phyloP scores from a whole-genome alignment of 257 asterid species.

The Solanum chmielewskii region DNA sequence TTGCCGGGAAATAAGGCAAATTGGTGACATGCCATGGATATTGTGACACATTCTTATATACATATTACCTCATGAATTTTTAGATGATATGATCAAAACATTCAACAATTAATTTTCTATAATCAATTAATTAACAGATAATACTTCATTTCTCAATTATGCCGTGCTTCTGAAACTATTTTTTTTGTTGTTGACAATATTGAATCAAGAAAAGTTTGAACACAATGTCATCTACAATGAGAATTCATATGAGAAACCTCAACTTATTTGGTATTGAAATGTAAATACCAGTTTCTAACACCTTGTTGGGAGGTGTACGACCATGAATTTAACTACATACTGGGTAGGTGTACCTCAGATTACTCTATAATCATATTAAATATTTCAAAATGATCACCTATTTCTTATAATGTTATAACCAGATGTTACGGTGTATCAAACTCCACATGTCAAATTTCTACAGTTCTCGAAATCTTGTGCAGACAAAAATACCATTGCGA shows the following conservation, averaged over 20 bases:
- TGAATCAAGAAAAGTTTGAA: background rate
- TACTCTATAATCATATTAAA: too few relatives aligned
- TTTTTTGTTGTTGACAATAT: background rate
- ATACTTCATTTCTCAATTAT: background rate
- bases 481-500: background rate
- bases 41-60: background rate
- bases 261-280: background rate
- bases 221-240: background rate
- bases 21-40: background rate
- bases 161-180: background rate
- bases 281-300: too few relatives aligned
- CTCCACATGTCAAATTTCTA: background rate
- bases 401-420: background rate
- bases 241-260: background rate
- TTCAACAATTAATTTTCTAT: background rate
- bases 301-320: too few relatives aligned
- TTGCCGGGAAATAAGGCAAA: background rate
- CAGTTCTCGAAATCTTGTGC: background rate
- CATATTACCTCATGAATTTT: background rate
- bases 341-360: too few relatives aligned
- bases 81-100: background rate
- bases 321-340: too few relatives aligned
- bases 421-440: background rate
- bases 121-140: background rate
- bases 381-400: background rate